Base-by-base conservation (phyloP, 108 stramenopile species). In the Stephanodiscus triporus region DNA sequence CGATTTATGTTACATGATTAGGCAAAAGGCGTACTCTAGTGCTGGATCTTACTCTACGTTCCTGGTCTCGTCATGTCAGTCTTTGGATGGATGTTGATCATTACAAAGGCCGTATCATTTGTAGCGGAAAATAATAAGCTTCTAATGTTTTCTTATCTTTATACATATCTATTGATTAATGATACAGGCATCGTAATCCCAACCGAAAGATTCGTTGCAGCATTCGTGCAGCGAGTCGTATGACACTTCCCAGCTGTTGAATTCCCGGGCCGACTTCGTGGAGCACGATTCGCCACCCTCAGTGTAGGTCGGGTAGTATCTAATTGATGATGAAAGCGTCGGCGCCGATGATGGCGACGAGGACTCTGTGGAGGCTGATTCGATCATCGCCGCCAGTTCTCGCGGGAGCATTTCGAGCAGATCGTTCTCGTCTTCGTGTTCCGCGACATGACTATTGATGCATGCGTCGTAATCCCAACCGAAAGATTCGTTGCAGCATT, bases 401-500 rank as follows among this genome's bases (percentile, higher is more conserved):
- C 4, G 19, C 9, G 49, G 49, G 6, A 50, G 9, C 4, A 36
- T 36, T 8, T 50, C 49, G 9, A 50, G 20, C 19, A 50, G 20
- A 20, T 50, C 49, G 20, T 8, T 2, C 20, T 50, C 9, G 17
- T 9, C 49, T 20, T 50, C 49, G 4, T 6, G 6, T 36, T 36
- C 36, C 36, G 4, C 6, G 6, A 6, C 6, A 9, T n/a, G n/a
- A n/a, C 36, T 36, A 36, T 36, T 36, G n/a, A 68, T 30, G 34
- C 67, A 68, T 11, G 67, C 50, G 32, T 69, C 38, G 2, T 55
- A 40, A 56, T 57, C 68, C 68, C 67, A 68, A n/a, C 51, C 26
- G 23, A 69, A 69, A 22, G 54, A 37, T 56, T 42, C 54, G 40
- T 57, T 56, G 40, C 68, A 57, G 54, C 68, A 69, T 56, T 69